Evolutionary conservation across 331 rosid genomes (phyloP).

Genomic region (Pyracantha coccinea): DNA sequence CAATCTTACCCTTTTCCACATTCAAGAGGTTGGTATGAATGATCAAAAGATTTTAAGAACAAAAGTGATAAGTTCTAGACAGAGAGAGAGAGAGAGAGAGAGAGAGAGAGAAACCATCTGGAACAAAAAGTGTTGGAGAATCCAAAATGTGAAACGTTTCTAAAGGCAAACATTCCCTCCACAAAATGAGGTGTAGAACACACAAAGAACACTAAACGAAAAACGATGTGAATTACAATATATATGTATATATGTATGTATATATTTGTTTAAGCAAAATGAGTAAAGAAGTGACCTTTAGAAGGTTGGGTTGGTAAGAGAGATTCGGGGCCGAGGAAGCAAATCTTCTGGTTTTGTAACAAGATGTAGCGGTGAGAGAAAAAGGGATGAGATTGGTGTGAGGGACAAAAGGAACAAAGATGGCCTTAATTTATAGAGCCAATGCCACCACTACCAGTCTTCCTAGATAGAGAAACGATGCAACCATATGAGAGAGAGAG

Average conservation of each 20-base stretch:
- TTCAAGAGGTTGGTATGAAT: conserved; percentile 2
- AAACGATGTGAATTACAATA: conserved; percentile 3
- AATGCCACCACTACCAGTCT: not conserved
- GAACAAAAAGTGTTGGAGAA: conserved; percentile 20
- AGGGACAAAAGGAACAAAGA: conserved; percentile 46
- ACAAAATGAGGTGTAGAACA: not conserved
- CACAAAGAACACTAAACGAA: not conserved
- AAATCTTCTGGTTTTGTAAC: conserved; percentile 14
- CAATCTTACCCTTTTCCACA: conserved; percentile 21
- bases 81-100: not conserved
- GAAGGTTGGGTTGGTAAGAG: conserved; percentile 21
- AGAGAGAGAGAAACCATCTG: conserved; percentile 23
- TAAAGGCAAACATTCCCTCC: conserved; percentile 5
- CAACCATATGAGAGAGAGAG: not conserved
- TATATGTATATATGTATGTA: too few species aligned
- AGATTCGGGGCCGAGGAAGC: conserved; percentile 24
- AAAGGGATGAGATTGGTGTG: conserved; percentile 21
- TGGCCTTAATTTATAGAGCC: conserved; percentile 67
- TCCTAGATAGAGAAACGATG: not conserved
- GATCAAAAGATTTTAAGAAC: conserved; percentile 4
- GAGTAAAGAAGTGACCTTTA: conserved; percentile 50
- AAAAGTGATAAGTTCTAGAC: not conserved
- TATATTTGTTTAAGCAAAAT: conserved; percentile 9
- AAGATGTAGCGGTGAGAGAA: conserved; percentile 5
- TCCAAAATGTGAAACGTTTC: conserved; percentile 24